Conservation (phyloP, 352 stramenopile genomes). For the Phytophthora rubi region DNA sequence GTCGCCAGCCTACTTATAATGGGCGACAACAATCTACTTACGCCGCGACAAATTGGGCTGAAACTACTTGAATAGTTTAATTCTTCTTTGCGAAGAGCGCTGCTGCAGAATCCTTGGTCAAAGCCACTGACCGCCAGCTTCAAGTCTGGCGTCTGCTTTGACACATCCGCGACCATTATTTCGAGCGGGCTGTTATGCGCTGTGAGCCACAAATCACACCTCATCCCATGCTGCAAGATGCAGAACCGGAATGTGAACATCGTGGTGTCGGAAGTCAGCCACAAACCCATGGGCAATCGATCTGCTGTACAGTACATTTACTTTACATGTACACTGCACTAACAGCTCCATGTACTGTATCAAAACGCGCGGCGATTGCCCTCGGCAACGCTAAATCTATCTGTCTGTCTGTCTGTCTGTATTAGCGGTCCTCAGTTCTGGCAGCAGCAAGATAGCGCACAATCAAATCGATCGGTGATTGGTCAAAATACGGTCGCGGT, state of each 20-base stretch:
- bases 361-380: neutral
- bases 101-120: no score
- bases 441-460: no score
- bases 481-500: no score
- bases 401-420: neutral
- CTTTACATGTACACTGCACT: neutral
- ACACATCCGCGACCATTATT: constrained; percentile 25
- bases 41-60: no score
- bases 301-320: neutral
- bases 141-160: neutral
- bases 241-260: constrained; percentile 21
- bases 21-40: no score
- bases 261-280: neutral
- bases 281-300: neutral
- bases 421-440: no score
- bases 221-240: constrained; percentile 10
- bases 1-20: no score
- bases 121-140: constrained; percentile 1
- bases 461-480: no score
- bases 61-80: no score
- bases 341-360: neutral
- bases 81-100: no score
- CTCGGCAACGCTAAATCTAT: neutral
- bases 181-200: constrained; percentile 7
- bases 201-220: constrained; percentile 21